Percentiles rank a stretch among this genome's conserved stretches.
These are phyloP conservation scores for Tremellales sp. DNA, from an alignment of 1,284 basidiomycete genomes.

Conservation along the genomic window DNA sequence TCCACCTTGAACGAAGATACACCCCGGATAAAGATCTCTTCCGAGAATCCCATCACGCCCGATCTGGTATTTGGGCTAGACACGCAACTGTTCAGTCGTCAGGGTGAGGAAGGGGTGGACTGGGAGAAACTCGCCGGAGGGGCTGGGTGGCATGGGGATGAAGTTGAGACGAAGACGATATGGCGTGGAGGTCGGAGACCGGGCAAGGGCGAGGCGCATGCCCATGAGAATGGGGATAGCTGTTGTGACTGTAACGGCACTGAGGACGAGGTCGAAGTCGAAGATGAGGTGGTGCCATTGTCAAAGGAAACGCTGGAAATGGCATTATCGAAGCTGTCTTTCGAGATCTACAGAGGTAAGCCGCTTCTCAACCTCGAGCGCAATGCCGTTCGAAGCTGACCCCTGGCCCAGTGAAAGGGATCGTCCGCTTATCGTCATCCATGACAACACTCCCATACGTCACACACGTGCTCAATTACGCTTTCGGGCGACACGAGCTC, in stretches of 20 bases:
- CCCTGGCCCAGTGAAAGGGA: slow-evolving; percentile 60
- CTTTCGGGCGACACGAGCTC: slow-evolving; percentile 77
- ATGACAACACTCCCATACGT: slow-evolving; percentile 31
- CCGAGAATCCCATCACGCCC: slow-evolving; percentile 52
- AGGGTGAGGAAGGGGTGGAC: slow-evolving; percentile 37
- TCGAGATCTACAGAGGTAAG: slow-evolving; percentile 48
- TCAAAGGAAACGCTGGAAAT: slow-evolving; percentile 42
- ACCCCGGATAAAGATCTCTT: slow-evolving; percentile 64
- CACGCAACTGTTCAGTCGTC: slow-evolving; percentile 61
- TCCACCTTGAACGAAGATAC: slow-evolving; percentile 81
- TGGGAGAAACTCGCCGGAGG: slow-evolving; percentile 18
- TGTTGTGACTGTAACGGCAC: slow-evolving; percentile 6
- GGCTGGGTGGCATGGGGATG: slow-evolving; percentile 59
- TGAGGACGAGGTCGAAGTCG: slow-evolving; percentile 2
- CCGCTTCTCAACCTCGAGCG: not conserved
- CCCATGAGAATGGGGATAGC: slow-evolving; percentile 6
- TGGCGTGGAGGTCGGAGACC: slow-evolving; percentile 50
- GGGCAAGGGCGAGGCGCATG: slow-evolving; percentile 19
- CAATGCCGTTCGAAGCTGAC: slow-evolving; percentile 56
- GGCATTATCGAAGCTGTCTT: slow-evolving; percentile 47
- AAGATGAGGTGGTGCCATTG: slow-evolving; percentile 19
- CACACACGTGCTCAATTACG: slow-evolving; percentile 75
- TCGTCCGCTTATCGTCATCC: slow-evolving; percentile 55
- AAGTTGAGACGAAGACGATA: slow-evolving; percentile 73
- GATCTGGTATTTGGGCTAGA: slow-evolving; percentile 76